These are phyloP conservation scores for Lactarius evosmus DNA, from an alignment of 768 basidiomycete species.

Conservation along the genomic window DNA sequence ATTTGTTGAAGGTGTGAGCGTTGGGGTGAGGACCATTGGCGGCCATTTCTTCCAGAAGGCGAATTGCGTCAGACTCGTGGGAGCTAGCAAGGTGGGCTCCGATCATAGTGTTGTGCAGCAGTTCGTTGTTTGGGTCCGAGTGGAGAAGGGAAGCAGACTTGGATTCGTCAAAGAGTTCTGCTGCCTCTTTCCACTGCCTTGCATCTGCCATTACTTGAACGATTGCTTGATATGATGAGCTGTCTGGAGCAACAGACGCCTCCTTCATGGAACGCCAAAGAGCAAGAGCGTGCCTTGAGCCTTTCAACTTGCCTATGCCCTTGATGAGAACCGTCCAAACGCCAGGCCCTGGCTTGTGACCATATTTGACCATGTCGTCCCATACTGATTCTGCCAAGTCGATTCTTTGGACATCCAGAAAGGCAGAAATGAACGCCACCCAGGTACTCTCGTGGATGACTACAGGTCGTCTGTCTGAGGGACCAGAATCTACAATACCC, in stretches of 20 bases:
- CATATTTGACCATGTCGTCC: conserved; percentile 56
- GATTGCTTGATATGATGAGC: conserved; percentile 64
- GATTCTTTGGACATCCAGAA: conserved; percentile 51
- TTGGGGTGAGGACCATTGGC: conserved; percentile 59
- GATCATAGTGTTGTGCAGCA: conserved; percentile 72
- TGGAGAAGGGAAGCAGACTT: conserved; percentile 36
- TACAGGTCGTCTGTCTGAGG: conserved; percentile 40
- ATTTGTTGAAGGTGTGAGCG: conserved; percentile 75
- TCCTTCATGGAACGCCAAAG: conserved; percentile 64
- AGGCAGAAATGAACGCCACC: conserved; percentile 63
- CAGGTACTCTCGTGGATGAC: conserved; percentile 57
- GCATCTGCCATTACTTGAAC: conserved; percentile 58
- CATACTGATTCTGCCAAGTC: conserved; percentile 64
- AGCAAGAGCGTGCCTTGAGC: conserved; percentile 50
- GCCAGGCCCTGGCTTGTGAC: conserved; percentile 48
- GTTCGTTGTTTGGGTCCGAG: conserved; percentile 31
- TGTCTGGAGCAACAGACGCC: conserved; percentile 56
- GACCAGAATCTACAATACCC: conserved; percentile 43
- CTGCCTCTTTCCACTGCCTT: conserved; percentile 49
- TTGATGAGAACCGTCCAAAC: conserved; percentile 74
- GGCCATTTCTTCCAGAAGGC: conserved; percentile 41
- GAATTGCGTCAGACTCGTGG: conserved; percentile 36
- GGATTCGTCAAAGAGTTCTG: conserved; percentile 51
- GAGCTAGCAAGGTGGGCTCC: conserved; percentile 54
- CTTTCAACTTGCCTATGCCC: conserved; percentile 52